phyloP scores from a whole-genome alignment of 257 asterid species.

The Nicotiana sylvestris region DNA sequence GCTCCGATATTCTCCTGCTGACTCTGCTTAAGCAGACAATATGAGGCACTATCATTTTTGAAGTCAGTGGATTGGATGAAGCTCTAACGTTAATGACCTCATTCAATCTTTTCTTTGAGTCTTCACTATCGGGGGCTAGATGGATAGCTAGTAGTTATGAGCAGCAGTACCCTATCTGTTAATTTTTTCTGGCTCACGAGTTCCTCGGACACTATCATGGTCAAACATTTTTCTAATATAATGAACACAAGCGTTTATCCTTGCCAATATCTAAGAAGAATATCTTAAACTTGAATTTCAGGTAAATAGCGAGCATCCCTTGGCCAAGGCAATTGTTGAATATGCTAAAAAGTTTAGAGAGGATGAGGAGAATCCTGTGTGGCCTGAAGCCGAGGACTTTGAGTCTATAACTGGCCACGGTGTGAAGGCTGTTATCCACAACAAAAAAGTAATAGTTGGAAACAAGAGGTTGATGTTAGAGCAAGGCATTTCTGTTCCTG shows the following conservation, averaged over 20 bases:
- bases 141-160: too few relatives aligned
- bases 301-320: conserved; percentile 26
- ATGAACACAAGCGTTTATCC: neutral
- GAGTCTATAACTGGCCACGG: conserved; percentile 23
- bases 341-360: conserved; percentile 17
- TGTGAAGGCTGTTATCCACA: conserved; percentile 14
- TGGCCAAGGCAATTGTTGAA: conserved; percentile 27
- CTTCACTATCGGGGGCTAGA: too few relatives aligned
- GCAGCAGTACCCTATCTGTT: too few relatives aligned
- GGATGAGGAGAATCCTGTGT: neutral
- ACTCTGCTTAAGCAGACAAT: neutral
- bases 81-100: neutral
- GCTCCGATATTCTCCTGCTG: neutral
- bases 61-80: neutral
- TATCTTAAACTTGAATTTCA: neutral
- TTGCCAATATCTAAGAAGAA: neutral
- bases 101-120: too few relatives aligned
- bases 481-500: conserved; percentile 7
- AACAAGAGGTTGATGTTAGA: conserved; percentile 21
- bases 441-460: conserved; percentile 12
- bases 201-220: neutral
- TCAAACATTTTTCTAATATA: neutral
- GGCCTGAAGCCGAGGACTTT: conserved; percentile 17
- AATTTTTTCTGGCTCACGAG: too few relatives aligned
- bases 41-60: neutral